A percentile compares a stretch with the other conserved stretches of the same genome.
These are phyloP conservation scores for Phialemoniopsis sp. DNA, from an alignment of 2,329 filamentous ascomycete species.

Conservation along the genomic window DNA sequence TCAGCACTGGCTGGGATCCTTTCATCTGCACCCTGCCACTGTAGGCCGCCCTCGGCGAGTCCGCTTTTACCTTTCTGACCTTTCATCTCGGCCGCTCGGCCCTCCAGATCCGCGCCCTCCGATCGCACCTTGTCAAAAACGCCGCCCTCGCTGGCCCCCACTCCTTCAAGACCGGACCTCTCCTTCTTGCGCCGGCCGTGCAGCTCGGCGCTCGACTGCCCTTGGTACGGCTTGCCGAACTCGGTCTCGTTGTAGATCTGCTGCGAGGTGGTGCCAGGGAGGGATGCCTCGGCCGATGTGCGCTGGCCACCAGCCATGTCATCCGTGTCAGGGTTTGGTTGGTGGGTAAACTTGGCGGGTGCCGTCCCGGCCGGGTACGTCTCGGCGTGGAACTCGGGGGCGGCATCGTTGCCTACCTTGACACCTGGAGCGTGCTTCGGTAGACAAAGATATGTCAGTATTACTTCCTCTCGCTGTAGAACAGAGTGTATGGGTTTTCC, in stretches of 20 bases:
- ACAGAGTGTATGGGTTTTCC: constrained; percentile 16
- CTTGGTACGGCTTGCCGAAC: constrained; percentile 36
- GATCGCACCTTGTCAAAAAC: constrained; percentile 17
- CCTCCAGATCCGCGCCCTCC: constrained; percentile 20
- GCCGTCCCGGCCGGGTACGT: constrained; percentile 60
- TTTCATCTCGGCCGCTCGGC: constrained; percentile 8
- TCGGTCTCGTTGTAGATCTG: constrained; percentile 36
- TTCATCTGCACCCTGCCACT: constrained; percentile 10
- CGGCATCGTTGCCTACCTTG: constrained; percentile 53
- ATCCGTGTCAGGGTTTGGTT: constrained; percentile 30
- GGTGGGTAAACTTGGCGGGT: constrained; percentile 38
- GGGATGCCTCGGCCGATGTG: constrained; percentile 28
- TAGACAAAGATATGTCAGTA: constrained; percentile 1
- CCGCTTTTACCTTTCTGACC: constrained; percentile 6
- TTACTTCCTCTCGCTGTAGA: not conserved
- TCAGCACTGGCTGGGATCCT: constrained; percentile 7
- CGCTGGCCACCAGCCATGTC: constrained; percentile 9
- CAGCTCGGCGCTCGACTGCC: constrained; percentile 35
- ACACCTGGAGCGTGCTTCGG: constrained; percentile 59
- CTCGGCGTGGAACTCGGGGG: constrained; percentile 61
- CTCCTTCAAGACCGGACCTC: constrained; percentile 30
- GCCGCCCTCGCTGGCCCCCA: constrained; percentile 21
- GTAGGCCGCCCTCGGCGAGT: constrained; percentile 7
- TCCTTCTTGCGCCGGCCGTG: constrained; percentile 31
- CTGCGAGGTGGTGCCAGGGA: constrained; percentile 38